phyloP scores from a whole-genome alignment of 192 early-diverging fungal genomes.

The Backusella westeae region DNA sequence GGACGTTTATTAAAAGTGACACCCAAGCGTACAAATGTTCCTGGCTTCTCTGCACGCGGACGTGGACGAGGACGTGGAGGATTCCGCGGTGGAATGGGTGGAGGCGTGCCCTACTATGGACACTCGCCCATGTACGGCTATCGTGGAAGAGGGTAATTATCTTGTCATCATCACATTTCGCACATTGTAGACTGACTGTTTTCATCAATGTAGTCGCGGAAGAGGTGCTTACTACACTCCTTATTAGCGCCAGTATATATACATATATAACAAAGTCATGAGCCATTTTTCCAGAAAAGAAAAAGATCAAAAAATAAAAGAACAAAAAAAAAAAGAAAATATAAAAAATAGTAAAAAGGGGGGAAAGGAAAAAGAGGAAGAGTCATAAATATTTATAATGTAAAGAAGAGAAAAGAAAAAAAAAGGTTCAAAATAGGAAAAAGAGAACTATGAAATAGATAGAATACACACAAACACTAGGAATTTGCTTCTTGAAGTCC shows the following conservation, averaged over 20 bases:
- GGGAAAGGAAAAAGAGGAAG: background rate
- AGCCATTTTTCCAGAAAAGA: background rate
- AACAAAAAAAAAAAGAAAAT: background rate
- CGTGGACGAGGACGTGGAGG: constrained; percentile 72
- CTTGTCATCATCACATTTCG: background rate
- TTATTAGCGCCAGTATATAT: constrained; percentile 22
- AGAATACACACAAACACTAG: background rate
- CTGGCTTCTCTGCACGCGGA: constrained; percentile 77
- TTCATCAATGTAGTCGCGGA: constrained; percentile 28
- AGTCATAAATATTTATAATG: background rate
- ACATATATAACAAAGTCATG: background rate
- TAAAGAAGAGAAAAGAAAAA: background rate
- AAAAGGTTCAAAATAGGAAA: background rate
- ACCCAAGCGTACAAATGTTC: constrained; percentile 92
- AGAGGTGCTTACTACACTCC: constrained; percentile 41
- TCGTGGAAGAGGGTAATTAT: constrained; percentile 43
- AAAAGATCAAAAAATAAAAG: background rate
- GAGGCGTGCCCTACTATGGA: constrained; percentile 22
- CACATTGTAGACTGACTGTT: background rate
- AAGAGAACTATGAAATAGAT: background rate
- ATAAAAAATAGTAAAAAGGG: background rate
- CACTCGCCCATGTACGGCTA: constrained; percentile 43
- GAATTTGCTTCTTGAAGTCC: background rate
- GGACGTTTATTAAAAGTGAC: constrained; percentile 79
- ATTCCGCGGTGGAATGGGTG: constrained; percentile 62